Evolutionary conservation across 768 basidiomycete genomes (phyloP).

Genomic region (Serendipita sp.): DNA sequence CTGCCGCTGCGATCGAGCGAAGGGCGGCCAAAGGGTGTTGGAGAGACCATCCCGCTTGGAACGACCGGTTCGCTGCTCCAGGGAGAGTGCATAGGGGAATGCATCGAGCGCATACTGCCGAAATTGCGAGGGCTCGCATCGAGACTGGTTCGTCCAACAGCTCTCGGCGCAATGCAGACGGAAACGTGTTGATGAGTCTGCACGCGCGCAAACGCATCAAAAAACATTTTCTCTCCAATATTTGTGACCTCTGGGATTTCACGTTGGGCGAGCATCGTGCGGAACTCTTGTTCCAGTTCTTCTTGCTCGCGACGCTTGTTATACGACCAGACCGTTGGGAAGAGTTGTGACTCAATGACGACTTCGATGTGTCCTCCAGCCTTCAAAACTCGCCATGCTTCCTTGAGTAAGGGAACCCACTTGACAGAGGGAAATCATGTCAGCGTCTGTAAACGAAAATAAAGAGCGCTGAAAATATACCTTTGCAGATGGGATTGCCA

Average conservation of each 20-base stretch:
- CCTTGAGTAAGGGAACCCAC: background rate
- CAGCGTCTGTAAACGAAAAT: background rate
- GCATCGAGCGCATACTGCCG: background rate
- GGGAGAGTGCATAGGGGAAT: background rate
- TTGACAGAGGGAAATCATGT: background rate
- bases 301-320: background rate
- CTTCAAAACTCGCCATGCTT: background rate
- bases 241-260: background rate
- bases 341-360: background rate
- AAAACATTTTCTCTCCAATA: background rate
- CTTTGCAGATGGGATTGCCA: background rate
- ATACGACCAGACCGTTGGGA: background rate
- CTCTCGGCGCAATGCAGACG: background rate
- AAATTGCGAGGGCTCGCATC: conserved; percentile 1
- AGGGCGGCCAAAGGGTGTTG: background rate
- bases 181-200: background rate
- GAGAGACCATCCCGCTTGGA: background rate
- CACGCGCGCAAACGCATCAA: background rate
- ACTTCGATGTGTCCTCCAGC: background rate
- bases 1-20: background rate
- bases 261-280: background rate
- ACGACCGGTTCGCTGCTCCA: background rate
- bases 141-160: background rate
- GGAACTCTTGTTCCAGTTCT: background rate
- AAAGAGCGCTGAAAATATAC: background rate